Evolutionary conservation across 768 basidiomycete genomes (phyloP).

Genomic region (Pleurotus tuoliensis): DNA sequence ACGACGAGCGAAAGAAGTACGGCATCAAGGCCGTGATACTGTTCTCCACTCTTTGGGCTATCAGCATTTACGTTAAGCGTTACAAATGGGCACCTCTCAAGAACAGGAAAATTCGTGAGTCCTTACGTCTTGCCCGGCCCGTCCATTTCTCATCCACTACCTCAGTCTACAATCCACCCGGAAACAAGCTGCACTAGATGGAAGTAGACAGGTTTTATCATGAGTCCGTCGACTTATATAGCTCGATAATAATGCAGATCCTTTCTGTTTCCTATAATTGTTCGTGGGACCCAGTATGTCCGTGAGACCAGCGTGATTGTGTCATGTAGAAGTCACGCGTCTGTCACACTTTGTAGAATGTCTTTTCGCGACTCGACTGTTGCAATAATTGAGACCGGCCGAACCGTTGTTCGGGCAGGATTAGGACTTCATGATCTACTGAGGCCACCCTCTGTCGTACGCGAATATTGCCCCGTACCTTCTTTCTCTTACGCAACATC

Average conservation of each 20-base stretch:
- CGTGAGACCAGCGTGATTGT: not conserved
- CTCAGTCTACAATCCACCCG: conserved; percentile 61
- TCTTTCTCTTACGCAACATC: conserved; percentile 8
- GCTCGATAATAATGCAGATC: conserved; percentile 2
- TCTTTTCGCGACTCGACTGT: conserved; percentile 80
- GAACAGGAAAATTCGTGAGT: conserved; percentile 88
- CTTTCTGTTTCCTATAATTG: not conserved
- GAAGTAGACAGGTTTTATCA: conserved; percentile 10
- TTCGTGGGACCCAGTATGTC: not conserved
- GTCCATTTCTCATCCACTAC: conserved; percentile 4
- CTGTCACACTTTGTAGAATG: conserved; percentile 26
- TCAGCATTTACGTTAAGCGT: conserved; percentile 88
- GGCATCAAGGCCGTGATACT: conserved; percentile 95
- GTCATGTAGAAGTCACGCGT: not conserved
- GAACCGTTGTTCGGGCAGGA: conserved; percentile 69
- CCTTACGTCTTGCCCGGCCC: not conserved
- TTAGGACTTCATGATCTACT: conserved; percentile 80
- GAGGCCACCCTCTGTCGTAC: conserved; percentile 68
- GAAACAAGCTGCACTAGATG: conserved; percentile 52
- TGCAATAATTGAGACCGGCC: conserved; percentile 75
- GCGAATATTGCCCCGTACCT: conserved; percentile 23
- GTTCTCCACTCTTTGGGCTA: conserved; percentile 76
- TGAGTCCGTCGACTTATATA: conserved; percentile 9
- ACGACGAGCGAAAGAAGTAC: conserved; percentile 95
- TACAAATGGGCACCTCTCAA: conserved; percentile 94